phyloP scores from a whole-genome alignment of 768 basidiomycete species.

The Cubamyces sp. region DNA sequence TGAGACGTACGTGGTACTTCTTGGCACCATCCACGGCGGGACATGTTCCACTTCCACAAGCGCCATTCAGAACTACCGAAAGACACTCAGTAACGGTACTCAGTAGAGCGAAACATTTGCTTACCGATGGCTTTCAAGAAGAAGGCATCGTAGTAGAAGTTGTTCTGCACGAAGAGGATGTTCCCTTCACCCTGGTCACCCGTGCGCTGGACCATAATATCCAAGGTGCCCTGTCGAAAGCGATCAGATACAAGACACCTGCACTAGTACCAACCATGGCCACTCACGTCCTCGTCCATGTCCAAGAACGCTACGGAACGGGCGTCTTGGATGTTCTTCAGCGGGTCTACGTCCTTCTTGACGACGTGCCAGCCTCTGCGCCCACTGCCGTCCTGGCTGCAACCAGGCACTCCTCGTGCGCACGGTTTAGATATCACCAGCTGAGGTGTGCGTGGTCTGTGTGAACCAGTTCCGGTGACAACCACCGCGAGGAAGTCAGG shows the following conservation, averaged over 20 bases:
- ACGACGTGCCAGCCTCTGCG: constrained; percentile 68
- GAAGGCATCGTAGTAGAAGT: constrained; percentile 98
- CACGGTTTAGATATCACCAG: constrained; percentile 71
- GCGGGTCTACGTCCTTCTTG: constrained; percentile 57
- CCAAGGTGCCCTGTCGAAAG: constrained; percentile 75
- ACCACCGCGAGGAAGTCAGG: constrained; percentile 79
- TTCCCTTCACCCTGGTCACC: constrained; percentile 67
- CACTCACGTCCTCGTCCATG: constrained; percentile 91
- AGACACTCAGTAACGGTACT: constrained; percentile 5
- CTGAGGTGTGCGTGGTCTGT: constrained; percentile 53
- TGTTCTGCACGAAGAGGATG: constrained; percentile 89
- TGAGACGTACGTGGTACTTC: constrained; percentile 66
- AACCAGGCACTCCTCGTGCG: constrained; percentile 55
- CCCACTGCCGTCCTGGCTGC: constrained; percentile 50
- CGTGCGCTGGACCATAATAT: constrained; percentile 88
- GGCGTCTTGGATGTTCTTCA: constrained; percentile 78
- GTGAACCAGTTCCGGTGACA: constrained; percentile 45
- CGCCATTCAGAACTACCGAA: constrained; percentile 82
- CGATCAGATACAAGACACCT: neutral
- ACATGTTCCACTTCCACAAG: constrained; percentile 85
- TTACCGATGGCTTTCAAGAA: constrained; percentile 95
- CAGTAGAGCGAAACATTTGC: constrained; percentile 29
- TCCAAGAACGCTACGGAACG: constrained; percentile 82
- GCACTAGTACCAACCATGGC: neutral
- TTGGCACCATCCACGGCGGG: constrained; percentile 58